These are phyloP conservation scores for Marchantia paleacea DNA, from an alignment of 225 moss, liverwort and hornwort genomes.

Conservation along the genomic window DNA sequence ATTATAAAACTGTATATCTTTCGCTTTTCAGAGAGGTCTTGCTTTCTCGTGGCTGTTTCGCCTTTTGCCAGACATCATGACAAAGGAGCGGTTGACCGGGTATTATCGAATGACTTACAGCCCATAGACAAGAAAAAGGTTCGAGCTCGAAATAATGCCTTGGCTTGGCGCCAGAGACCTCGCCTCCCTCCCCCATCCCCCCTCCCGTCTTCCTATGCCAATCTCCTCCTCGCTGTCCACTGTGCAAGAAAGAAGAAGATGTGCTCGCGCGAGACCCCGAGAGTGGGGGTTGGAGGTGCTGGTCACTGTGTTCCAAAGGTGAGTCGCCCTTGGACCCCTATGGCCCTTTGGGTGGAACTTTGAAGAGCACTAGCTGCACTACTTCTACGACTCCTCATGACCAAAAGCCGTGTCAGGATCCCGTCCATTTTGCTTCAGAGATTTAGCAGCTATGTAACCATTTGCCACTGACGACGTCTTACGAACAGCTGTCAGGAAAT, in stretches of 20 bases:
- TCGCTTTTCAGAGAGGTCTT: slow-evolving; percentile 4
- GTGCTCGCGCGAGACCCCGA: no score
- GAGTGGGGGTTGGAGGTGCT: no score
- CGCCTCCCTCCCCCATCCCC: neutral
- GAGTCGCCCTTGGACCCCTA: no score
- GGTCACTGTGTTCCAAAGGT: no score
- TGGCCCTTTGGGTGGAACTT: no score
- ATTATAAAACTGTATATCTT: neutral
- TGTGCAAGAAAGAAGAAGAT: neutral
- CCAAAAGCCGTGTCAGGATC: neutral
- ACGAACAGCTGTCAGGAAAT: neutral
- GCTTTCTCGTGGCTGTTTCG: slow-evolving; percentile 2
- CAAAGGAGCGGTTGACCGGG: slow-evolving; percentile 20
- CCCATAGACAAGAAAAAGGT: slow-evolving; percentile 10
- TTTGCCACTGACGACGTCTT: neutral
- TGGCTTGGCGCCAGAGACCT: neutral
- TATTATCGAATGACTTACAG: slow-evolving; percentile 12
- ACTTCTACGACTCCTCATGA: neutral
- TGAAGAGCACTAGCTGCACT: no score
- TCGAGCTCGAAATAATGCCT: slow-evolving; percentile 1
- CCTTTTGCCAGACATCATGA: slow-evolving; percentile 23
- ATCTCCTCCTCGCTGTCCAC: neutral
- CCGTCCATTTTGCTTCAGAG: neutral
- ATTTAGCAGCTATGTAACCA: neutral
- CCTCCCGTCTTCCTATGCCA: neutral